A percentile compares a stretch with the other conserved stretches of the same genome.
phyloP scores from a whole-genome alignment of 108 stramenopile genomes.

The Nitzschia inconspicua region DNA sequence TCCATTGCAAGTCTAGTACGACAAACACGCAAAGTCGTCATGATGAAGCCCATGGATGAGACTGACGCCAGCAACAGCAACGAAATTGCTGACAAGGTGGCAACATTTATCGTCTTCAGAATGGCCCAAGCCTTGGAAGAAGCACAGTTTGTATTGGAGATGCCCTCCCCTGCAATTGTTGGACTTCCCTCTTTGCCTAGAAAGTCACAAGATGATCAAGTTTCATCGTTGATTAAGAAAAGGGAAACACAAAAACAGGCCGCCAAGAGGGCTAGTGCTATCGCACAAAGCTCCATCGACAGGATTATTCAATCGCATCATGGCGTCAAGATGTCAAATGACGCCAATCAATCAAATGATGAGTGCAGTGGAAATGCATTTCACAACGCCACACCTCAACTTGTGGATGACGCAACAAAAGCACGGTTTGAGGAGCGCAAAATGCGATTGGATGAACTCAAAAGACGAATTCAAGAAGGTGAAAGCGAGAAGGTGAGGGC shows the following conservation, averaged over 20 bases:
- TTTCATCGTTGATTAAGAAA: too few species aligned
- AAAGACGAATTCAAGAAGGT: not conserved
- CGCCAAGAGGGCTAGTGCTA: too few species aligned
- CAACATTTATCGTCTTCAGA: slow-evolving; percentile 24
- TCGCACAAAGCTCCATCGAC: too few species aligned
- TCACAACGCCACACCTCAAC: too few species aligned
- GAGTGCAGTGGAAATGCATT: too few species aligned
- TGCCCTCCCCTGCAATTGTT: too few species aligned
- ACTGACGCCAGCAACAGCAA: not conserved
- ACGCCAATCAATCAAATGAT: not conserved
- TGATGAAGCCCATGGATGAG: not conserved
- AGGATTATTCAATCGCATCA: not conserved
- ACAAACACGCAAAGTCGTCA: slow-evolving; percentile 11
- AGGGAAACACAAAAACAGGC: too few species aligned
- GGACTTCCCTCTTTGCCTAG: too few species aligned
- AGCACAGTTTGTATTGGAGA: too few species aligned
- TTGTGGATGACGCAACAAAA: slow-evolving; percentile 17
- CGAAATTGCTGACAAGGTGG: slow-evolving; percentile 22
- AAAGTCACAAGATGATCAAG: too few species aligned
- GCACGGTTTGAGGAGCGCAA: slow-evolving; percentile 10
- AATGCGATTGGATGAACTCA: slow-evolving; percentile 13
- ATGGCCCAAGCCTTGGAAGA: slow-evolving; percentile 9
- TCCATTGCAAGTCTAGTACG: slow-evolving; percentile 6
- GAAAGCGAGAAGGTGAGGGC: slow-evolving; percentile 3
- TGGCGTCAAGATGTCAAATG: not conserved